Evolutionary conservation across 352 stramenopile species (phyloP).

Genomic region (Phytophthora uliginosa): DNA sequence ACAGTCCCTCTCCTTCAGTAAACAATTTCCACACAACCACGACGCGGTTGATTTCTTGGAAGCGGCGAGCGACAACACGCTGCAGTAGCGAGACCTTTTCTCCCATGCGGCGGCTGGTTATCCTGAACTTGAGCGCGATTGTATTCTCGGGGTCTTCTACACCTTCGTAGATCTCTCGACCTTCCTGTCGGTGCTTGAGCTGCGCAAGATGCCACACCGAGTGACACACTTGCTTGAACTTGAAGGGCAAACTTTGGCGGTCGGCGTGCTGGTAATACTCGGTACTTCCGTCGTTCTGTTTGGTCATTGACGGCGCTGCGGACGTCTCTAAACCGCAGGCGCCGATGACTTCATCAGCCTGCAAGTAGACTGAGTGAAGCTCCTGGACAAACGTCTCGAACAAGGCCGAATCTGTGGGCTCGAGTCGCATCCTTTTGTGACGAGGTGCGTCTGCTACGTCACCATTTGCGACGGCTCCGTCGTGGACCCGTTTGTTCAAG

Average conservation of each 20-base stretch:
- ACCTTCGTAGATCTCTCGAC: constrained; percentile 19
- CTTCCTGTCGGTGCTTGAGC: constrained; percentile 35
- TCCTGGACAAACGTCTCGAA: constrained; percentile 48
- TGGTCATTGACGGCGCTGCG: constrained; percentile 6
- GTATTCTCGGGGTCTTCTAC: constrained; percentile 31
- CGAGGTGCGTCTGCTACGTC: constrained; percentile 16
- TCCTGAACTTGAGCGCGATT: constrained; percentile 38
- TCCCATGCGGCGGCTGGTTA: constrained; percentile 24
- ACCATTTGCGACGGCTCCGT: constrained; percentile 9
- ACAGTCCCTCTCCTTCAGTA: constrained; percentile 49
- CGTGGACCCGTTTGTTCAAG: constrained; percentile 32
- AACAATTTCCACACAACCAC: constrained; percentile 74
- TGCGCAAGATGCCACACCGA: constrained; percentile 37
- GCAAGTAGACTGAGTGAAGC: constrained; percentile 34
- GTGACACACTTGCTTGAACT: constrained; percentile 31
- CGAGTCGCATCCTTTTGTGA: constrained; percentile 33
- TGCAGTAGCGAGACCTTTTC: constrained; percentile 31
- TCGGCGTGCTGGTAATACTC: constrained; percentile 35
- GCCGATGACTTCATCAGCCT: constrained; percentile 24
- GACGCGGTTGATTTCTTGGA: constrained; percentile 54
- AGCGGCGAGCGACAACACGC: constrained; percentile 50
- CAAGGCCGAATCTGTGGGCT: constrained; percentile 38
- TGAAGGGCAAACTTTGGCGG: constrained; percentile 37
- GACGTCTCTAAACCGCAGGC: constrained; percentile 18
- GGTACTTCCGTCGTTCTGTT: constrained; percentile 23